Conservation (phyloP, 768 basidiomycete genomes). For the Suillus fuscotomentosus region DNA sequence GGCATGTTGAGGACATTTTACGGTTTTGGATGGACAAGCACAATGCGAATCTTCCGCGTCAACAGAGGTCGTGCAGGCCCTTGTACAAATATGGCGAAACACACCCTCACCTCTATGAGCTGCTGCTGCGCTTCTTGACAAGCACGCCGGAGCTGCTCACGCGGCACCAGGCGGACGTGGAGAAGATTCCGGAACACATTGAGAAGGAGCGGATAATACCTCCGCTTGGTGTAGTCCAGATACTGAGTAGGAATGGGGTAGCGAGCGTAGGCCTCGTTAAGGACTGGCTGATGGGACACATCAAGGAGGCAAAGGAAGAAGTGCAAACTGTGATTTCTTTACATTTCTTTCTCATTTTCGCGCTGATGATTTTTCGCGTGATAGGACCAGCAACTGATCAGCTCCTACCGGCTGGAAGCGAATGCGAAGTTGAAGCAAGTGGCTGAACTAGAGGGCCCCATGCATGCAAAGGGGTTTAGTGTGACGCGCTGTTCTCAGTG, state of each 20-base stretch:
- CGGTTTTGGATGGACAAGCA: constrained; percentile 89
- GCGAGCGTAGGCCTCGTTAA: constrained; percentile 91
- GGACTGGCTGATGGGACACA: constrained; percentile 82
- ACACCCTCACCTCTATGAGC: constrained; percentile 77
- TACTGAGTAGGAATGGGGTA: constrained; percentile 84
- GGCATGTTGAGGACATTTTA: constrained; percentile 94
- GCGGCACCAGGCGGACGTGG: constrained; percentile 71
- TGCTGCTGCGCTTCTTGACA: constrained; percentile 88
- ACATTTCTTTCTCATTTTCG: constrained; percentile 2
- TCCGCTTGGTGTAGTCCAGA: constrained; percentile 85
- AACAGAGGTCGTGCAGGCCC: constrained; percentile 61
- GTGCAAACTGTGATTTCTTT: constrained; percentile 67
- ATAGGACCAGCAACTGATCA: constrained; percentile 83
- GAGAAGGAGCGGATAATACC: constrained; percentile 83
- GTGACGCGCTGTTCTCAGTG: constrained; percentile 92
- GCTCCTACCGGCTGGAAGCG: constrained; percentile 89
- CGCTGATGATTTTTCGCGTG: not conserved
- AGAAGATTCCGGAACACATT: constrained; percentile 68
- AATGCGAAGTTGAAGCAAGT: constrained; percentile 78
- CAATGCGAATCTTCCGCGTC: constrained; percentile 25
- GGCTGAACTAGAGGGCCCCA: constrained; percentile 72
- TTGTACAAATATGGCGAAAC: constrained; percentile 71
- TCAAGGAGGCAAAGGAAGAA: constrained; percentile 69
- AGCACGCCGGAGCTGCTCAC: constrained; percentile 71
- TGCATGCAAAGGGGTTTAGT: constrained; percentile 86